phyloP scores from a whole-genome alignment of 768 basidiomycete genomes.

The Suillus americanus region DNA sequence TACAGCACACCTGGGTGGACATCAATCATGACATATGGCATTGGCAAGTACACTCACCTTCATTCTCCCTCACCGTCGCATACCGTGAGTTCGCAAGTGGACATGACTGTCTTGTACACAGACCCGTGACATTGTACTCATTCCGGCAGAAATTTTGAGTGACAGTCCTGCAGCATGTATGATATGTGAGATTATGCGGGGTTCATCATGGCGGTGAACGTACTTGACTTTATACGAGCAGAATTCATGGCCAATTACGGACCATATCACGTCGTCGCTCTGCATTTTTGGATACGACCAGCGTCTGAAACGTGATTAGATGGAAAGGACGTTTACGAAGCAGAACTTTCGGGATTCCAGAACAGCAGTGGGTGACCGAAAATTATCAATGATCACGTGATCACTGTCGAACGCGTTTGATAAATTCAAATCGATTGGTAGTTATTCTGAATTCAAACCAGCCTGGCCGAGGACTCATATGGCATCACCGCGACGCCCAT shows the following conservation, averaged over 20 bases:
- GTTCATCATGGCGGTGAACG: slow-evolving; percentile 29
- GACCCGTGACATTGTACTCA: slow-evolving; percentile 96
- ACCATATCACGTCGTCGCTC: slow-evolving; percentile 99
- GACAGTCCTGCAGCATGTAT: slow-evolving; percentile 57
- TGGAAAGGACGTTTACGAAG: slow-evolving; percentile 2
- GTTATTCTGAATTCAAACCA: too few relatives aligned
- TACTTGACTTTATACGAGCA: slow-evolving; percentile 99
- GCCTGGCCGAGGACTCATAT: too few relatives aligned
- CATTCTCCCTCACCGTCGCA: slow-evolving; percentile 96
- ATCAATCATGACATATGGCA: neutral
- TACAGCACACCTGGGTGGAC: slow-evolving; percentile 70
- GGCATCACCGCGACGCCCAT: neutral
- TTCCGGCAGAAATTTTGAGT: slow-evolving; percentile 99
- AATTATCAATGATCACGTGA: slow-evolving; percentile 12
- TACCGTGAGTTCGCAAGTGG: slow-evolving; percentile 98
- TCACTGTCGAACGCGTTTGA: neutral
- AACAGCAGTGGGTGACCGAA: neutral
- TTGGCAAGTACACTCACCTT: slow-evolving; percentile 53
- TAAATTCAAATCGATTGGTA: neutral
- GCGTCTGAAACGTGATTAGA: neutral
- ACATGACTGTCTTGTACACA: slow-evolving; percentile 94
- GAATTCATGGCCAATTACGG: slow-evolving; percentile 89
- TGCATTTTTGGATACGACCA: slow-evolving; percentile 51
- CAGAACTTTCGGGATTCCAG: neutral
- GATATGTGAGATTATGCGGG: slow-evolving; percentile 8